Evolutionary conservation across 345 rosid genomes (phyloP).

Genomic region (Ceriops zippeliana): DNA sequence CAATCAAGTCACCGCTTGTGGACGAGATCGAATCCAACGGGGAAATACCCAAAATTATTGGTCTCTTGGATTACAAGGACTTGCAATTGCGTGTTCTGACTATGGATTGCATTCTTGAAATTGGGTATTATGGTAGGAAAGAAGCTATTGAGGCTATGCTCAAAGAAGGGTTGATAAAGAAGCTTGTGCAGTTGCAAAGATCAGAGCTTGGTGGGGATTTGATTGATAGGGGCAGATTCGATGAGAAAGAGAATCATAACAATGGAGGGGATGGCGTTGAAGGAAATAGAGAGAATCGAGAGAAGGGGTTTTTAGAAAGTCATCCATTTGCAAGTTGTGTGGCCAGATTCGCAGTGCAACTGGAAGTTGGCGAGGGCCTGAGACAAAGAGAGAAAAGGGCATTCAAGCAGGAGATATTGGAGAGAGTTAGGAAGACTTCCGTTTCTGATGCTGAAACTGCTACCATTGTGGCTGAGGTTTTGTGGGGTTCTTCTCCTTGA

Average conservation of each 20-base stretch:
- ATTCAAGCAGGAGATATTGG: conserved; percentile 52
- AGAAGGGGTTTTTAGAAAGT: conserved; percentile 33
- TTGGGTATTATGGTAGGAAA: conserved; percentile 63
- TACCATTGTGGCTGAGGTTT: conserved; percentile 62
- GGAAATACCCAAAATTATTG: conserved; percentile 43
- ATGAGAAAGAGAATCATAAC: conserved; percentile 6
- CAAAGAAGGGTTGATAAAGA: conserved; percentile 37
- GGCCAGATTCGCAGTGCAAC: conserved; percentile 64
- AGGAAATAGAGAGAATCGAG: conserved; percentile 15
- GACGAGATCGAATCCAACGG: conserved; percentile 53
- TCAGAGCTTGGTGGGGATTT: conserved; percentile 58
- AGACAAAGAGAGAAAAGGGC: conserved; percentile 68
- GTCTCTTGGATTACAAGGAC: conserved; percentile 43
- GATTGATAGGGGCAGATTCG: conserved; percentile 42
- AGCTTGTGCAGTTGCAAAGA: conserved; percentile 59
- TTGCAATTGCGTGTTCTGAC: conserved; percentile 35
- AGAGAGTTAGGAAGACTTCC: conserved; percentile 44
- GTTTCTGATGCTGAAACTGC: conserved; percentile 59
- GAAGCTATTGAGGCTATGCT: conserved; percentile 63
- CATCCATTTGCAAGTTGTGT: conserved; percentile 71
- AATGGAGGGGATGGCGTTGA: neutral
- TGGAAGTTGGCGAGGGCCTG: conserved; percentile 75
- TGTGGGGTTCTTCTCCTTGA: conserved; percentile 80
- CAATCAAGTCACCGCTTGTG: conserved; percentile 58
- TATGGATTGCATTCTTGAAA: conserved; percentile 60